phyloP scores from a whole-genome alignment of 805 yeast genomes.

The Saccharomycopsis sp. region DNA sequence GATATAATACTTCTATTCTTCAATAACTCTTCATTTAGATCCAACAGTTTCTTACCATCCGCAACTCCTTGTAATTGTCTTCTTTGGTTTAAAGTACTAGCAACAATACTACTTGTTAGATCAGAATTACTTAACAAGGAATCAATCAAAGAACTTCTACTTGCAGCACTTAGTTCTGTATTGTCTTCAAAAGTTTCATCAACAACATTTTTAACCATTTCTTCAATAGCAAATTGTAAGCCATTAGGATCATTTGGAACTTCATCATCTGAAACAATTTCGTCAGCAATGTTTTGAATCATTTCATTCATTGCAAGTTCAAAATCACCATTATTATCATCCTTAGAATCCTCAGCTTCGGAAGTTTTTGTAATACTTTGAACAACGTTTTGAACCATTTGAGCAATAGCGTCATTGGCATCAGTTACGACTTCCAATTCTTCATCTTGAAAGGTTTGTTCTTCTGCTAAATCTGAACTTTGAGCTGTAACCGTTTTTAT shows the following conservation, averaged over 20 bases:
- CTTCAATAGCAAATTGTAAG: slow-evolving; percentile 17
- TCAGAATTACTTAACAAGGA: background rate
- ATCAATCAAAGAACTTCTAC: background rate
- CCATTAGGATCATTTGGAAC: background rate
- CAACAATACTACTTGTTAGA: slow-evolving; percentile 1
- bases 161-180: background rate
- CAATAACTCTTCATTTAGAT: slow-evolving; percentile 3
- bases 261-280: slow-evolving; percentile 8
- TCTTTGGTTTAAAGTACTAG: slow-evolving; percentile 3
- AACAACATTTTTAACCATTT: slow-evolving; percentile 17
- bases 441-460: too few species aligned
- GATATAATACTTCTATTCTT: background rate
- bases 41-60: background rate
- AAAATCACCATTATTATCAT: slow-evolving; percentile 4
- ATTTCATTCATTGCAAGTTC: slow-evolving; percentile 16
- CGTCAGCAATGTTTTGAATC: slow-evolving; percentile 16
- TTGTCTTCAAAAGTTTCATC: slow-evolving; percentile 13
- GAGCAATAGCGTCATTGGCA: slow-evolving; percentile 15
- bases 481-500: slow-evolving; percentile 5
- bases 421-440: too few species aligned
- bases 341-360: background rate
- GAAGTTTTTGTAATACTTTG: background rate
- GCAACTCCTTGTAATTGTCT: background rate
- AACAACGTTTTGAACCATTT: slow-evolving; percentile 16
- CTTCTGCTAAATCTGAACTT: too few species aligned